These are phyloP conservation scores for Rhytidiadelphus loreus DNA, from an alignment of 225 moss, liverwort and hornwort species.

Conservation along the genomic window DNA sequence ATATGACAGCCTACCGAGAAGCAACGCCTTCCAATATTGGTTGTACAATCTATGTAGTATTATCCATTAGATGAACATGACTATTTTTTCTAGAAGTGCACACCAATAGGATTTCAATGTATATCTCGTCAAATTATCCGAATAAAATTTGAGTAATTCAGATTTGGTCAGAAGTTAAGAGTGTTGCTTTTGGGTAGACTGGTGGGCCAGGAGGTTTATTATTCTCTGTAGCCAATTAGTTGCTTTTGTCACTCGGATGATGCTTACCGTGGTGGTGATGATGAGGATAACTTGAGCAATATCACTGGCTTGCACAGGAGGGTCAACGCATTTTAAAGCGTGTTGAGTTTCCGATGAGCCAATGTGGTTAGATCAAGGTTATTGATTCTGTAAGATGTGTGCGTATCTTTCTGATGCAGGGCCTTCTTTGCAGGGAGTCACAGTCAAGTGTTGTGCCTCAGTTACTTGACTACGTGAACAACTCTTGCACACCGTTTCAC, in stretches of 20 bases:
- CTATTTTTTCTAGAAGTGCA: background rate
- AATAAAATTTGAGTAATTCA: background rate
- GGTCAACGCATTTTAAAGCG: background rate
- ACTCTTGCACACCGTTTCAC: constrained; percentile 61
- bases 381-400: background rate
- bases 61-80: background rate
- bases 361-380: background rate
- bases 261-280: background rate
- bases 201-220: background rate
- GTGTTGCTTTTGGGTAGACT: background rate
- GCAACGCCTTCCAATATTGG: background rate
- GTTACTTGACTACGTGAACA: constrained; percentile 55
- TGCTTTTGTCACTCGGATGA: background rate
- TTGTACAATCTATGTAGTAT: background rate
- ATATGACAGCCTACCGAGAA: too few species aligned
- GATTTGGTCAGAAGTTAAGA: background rate
- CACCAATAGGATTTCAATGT: background rate
- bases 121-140: too few species aligned
- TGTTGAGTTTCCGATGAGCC: background rate
- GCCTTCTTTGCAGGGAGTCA: constrained; percentile 46
- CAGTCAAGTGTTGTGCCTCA: constrained; percentile 50
- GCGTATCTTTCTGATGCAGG: constrained; percentile 17
- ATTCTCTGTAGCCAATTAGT: background rate
- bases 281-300: background rate
- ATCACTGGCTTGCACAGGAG: background rate